Conservation (phyloP, 2,329 filamentous ascomycete species). For the Leptographium wingfieldii region DNA sequence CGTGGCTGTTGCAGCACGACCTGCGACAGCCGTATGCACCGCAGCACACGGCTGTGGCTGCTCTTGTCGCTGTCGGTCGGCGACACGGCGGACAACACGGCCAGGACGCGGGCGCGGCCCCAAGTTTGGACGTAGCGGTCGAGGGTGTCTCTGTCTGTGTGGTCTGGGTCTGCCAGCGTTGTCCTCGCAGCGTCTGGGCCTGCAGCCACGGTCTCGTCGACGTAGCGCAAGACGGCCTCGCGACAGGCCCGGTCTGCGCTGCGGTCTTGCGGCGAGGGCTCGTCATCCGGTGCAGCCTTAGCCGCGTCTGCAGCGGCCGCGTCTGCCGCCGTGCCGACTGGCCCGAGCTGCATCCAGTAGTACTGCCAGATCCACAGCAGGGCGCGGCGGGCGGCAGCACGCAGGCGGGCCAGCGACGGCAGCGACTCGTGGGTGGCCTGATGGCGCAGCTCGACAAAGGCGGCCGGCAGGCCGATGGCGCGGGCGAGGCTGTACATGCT, state of each 20-base stretch:
- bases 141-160: neutral
- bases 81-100: conserved; percentile 1
- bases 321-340: conserved; percentile 1
- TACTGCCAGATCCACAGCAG: conserved; percentile 80
- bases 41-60: conserved; percentile 6
- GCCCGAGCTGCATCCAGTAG: conserved; percentile 56
- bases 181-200: neutral
- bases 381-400: conserved; percentile 55
- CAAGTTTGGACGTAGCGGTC: conserved; percentile 15
- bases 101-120: conserved; percentile 12
- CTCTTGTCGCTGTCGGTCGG: conserved; percentile 4
- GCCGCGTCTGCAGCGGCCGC: neutral
- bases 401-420: conserved; percentile 60
- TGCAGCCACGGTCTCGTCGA: conserved; percentile 13
- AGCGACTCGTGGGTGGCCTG: conserved; percentile 84
- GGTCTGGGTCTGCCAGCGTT: neutral
- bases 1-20: conserved; percentile 7
- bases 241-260: conserved; percentile 14
- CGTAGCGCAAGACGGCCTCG: conserved; percentile 24
- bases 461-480: conserved; percentile 55
- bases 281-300: no score
- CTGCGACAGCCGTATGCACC: conserved; percentile 17
- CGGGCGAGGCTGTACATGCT: conserved; percentile 63
- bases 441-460: conserved; percentile 81
- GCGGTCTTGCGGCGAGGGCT: neutral